Evolutionary conservation across 176 grass and related monocot species (phyloP), one percentile per base, ranked within the genome.

Genomic region (Carex scoparia): DNA sequence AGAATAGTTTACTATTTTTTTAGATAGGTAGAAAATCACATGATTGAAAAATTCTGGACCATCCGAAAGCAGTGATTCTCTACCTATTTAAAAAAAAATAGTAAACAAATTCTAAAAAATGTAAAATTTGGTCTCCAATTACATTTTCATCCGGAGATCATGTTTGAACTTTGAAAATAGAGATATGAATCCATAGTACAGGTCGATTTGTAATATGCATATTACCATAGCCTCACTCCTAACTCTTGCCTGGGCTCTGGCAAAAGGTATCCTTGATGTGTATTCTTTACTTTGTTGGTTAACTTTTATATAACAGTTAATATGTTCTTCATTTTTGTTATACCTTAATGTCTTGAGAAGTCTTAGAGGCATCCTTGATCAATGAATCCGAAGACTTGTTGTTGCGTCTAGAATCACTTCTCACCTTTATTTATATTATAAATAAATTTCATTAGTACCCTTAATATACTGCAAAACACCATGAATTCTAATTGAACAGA

Each of bases 321-420:
- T 27, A 51, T 35, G 14, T 66, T 66, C 64, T 38, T 69, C 28
- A 12, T 33, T 44, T 40, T 80, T 40, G 5, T 35, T 51, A 51
- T 68, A 99, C 93, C 90, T 94, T 87, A 63, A 53, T 55, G 5
- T 80, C 80, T 51, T 63, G 16, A 65, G 64, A 73, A 69, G 73
- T 69, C 58, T 48, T 77, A 80, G 88, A 79, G 75, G 87, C 10
- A 87, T 18, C 31, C 35, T 85, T 88, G 23, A 33, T 32, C 81
- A 54, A 70, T 42, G 86, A 85, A 67, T 90, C 81, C 51, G 31
- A 14, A 68, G 61, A 58, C 73, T 83, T 92, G 57, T 59, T 81
- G 27, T 61, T 79, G 44, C 1, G 69, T 85, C 81, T 85, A 85
- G 61, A 57, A 69, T 87, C 80, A 86, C 79, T 86, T 40, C 76